Evolutionary conservation across 169 alveolate genomes (phyloP).

Genomic region (Cryptosporidium baileyi): DNA sequence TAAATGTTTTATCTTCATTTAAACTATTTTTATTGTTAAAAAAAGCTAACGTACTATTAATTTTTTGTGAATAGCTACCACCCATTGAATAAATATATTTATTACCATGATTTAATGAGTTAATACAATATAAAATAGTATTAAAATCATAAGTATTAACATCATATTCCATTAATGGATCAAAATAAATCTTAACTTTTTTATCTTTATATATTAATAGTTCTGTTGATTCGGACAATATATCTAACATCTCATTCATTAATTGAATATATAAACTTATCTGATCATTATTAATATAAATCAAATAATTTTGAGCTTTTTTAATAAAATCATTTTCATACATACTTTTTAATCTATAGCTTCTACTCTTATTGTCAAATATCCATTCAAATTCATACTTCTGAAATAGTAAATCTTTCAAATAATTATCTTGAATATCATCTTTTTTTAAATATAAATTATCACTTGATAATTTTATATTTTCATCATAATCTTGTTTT

Average conservation of each 20-base stretch:
- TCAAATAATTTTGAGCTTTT: neutral
- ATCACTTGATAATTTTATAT: neutral
- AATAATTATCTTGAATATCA: neutral
- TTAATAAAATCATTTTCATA: neutral
- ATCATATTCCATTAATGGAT: constrained; percentile 62
- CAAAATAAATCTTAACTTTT: constrained; percentile 16
- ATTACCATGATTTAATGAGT: neutral
- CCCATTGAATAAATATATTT: constrained; percentile 49
- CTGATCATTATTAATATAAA: neutral
- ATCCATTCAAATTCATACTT: constrained; percentile 29
- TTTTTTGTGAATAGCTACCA: constrained; percentile 18
- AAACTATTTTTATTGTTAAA: neutral
- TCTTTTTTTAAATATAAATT: neutral
- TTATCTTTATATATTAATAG: neutral
- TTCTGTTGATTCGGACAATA: constrained; percentile 35
- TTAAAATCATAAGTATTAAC: neutral
- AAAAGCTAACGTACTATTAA: neutral
- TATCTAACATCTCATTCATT: neutral
- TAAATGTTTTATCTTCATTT: neutral
- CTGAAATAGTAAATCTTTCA: neutral
- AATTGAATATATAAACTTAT: neutral
- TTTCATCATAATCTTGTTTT: neutral
- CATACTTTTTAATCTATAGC: neutral
- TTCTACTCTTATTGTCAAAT: constrained; percentile 11
- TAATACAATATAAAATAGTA: constrained; percentile 4